Base-by-base conservation (phyloP, 306 rosid species). In the Inga oerstediana region DNA sequence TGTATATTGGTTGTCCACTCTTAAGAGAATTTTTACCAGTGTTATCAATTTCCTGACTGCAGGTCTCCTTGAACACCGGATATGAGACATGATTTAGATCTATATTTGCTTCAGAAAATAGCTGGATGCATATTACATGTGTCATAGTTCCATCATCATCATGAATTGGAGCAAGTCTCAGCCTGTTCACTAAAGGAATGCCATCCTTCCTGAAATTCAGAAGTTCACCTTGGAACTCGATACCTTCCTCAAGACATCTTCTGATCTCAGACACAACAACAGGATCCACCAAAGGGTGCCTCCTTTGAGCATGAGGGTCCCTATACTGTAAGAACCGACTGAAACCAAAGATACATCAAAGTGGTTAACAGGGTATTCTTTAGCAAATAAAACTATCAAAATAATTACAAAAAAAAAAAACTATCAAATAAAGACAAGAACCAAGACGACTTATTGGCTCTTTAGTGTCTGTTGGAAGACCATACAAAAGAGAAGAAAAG, bases 221-320 rank as follows among this genome's bases (percentile, higher is more conserved):
- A 78, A 97, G 93, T 89, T 97, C 98, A 8, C 99, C 97, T 82
- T 90, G 94, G 87, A 97, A 97, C 85, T 91, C 98, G 66, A 85
- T 85, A 73, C 98, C 99, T 81, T 90, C 95, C 82, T 90, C 91
- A 7, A 97, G 91, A 82, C 98, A 91, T 89, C 95, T 94, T 91
- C 93, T 86, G 81, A 97, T 94, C 92, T 97, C 98, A 71, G 99
- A 89, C 49, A 94, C 98, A 65, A 97, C 99, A 82, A 91, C 99
- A 4, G 99, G 99, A 84, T 97, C 98, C 68, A 94, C 97, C 91
- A 94, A 78, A 80, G 99, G 99, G 82, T 97, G 99, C 58, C 99
- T 86, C 83, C 98, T 85, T 82, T 97, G 97, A 69, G 99, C 97
- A 84, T 79, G 94, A 86, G 94, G 98, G 81, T 97, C 99, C 80